A percentile compares a stretch with the other conserved stretches of the same genome.
phyloP scores from a whole-genome alignment of 164 flowering plant species.

The Magnolia officinalis region DNA sequence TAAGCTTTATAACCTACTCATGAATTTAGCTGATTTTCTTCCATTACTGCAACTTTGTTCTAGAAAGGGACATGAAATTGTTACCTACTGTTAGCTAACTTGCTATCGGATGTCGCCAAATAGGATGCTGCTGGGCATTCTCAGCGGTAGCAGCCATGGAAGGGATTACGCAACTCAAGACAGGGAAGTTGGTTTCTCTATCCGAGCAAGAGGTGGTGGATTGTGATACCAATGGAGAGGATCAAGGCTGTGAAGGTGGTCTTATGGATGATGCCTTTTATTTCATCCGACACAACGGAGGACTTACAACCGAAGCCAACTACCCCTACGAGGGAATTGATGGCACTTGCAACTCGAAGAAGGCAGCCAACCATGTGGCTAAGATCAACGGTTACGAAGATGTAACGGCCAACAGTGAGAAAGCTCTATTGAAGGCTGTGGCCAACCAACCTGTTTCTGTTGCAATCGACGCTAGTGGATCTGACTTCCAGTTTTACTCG shows the following conservation, averaged over 20 bases:
- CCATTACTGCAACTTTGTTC: not conserved
- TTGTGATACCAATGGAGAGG: not conserved
- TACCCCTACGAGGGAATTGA: slow-evolving; percentile 6
- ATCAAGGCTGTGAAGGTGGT: slow-evolving; percentile 7
- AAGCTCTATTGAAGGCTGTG: slow-evolving; percentile 9
- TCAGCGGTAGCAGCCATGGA: slow-evolving; percentile 8
- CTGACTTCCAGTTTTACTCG: slow-evolving; percentile 22
- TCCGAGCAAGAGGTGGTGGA: slow-evolving; percentile 9
- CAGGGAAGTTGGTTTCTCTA: not conserved
- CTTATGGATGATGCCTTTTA: not conserved
- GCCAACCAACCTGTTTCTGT: slow-evolving; percentile 31
- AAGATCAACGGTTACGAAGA: slow-evolving; percentile 4
- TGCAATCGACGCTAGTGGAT: slow-evolving; percentile 25
- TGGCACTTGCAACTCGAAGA: slow-evolving; percentile 5
- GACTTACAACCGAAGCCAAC: slow-evolving; percentile 3
- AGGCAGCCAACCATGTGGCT: not conserved
- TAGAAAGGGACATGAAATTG: not conserved
- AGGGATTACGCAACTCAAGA: not conserved
- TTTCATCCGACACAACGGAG: slow-evolving; percentile 5
- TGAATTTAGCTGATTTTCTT: not conserved
- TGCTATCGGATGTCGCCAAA: not conserved
- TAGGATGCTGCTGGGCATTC: slow-evolving; percentile 14
- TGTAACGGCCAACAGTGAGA: slow-evolving; percentile 10
- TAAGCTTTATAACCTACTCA: not conserved
- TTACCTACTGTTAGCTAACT: not conserved